These are phyloP conservation scores for Aspergillus sclerotialis DNA, from an alignment of 2,329 filamentous ascomycete species.

Conservation along the genomic window DNA sequence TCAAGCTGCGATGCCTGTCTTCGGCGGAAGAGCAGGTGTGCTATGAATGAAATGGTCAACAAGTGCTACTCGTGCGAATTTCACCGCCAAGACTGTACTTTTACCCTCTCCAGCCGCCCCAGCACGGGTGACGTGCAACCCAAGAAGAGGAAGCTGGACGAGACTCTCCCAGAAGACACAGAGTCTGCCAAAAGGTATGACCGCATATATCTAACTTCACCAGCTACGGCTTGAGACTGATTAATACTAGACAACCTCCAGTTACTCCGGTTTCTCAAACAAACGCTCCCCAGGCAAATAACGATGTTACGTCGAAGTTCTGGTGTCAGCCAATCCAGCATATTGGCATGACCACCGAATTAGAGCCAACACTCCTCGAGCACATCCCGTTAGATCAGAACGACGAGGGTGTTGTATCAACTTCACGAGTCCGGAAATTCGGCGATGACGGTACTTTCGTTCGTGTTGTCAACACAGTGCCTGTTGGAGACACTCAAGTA, in stretches of 20 bases:
- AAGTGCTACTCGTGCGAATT: conserved; percentile 41
- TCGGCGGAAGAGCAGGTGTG: conserved; percentile 36
- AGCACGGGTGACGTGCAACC: conserved; percentile 16
- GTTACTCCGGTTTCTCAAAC: conserved; percentile 13
- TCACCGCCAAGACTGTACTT: conserved; percentile 39
- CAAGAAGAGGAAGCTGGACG: conserved; percentile 36
- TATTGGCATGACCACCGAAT: conserved; percentile 37
- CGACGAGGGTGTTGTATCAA: conserved; percentile 29
- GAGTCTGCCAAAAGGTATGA: conserved; percentile 32
- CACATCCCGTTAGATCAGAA: conserved; percentile 34
- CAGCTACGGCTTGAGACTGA: background rate
- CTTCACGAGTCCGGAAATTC: conserved; percentile 31
- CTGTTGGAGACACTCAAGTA: conserved; percentile 24
- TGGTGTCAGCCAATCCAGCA: conserved; percentile 33
- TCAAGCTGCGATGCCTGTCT: conserved; percentile 37
- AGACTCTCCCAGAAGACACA: conserved; percentile 17
- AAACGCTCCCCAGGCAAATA: conserved; percentile 7
- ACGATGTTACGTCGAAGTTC: conserved; percentile 19
- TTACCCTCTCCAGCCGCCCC: conserved; percentile 21
- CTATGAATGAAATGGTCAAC: conserved; percentile 37
- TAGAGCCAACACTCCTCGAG: conserved; percentile 34
- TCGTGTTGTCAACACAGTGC: conserved; percentile 28
- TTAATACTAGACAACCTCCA: conserved; percentile 17
- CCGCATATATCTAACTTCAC: conserved; percentile 1
- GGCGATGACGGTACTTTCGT: conserved; percentile 35